A percentile compares a stretch with the other conserved stretches of the same genome.
Evolutionary conservation across 495 filamentous ascomycete genomes (phyloP).

Genomic region (Saxophila tyrrhenica): DNA sequence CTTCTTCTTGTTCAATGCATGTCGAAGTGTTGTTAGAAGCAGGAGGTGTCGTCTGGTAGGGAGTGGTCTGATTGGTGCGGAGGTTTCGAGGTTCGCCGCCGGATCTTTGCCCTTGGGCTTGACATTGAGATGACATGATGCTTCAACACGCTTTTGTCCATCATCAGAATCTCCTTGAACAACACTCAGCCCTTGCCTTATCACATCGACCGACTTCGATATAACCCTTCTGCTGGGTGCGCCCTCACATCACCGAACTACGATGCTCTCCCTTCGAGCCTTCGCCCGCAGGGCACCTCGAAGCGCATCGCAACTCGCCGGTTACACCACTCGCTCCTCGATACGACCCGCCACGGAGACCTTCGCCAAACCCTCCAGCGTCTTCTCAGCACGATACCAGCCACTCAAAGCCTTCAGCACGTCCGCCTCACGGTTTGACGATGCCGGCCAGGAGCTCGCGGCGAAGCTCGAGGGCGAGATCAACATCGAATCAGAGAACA

Average conservation of each 20-base stretch:
- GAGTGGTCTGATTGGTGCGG: no score
- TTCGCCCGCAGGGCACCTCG: neutral
- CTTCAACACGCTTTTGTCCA: neutral
- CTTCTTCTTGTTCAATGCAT: no score
- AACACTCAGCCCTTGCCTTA: neutral
- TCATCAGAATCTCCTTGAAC: neutral
- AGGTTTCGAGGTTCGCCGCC: no score
- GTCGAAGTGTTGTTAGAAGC: no score
- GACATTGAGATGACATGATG: neutral
- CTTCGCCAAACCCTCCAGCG: neutral
- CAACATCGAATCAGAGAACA: conserved; percentile 49
- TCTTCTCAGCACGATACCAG: neutral
- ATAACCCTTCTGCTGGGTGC: no score
- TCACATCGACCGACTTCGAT: neutral
- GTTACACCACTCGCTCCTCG: neutral
- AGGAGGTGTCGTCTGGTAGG: no score
- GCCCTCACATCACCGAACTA: no score
- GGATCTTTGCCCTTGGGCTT: no score
- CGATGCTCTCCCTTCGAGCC: neutral
- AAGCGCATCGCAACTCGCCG: neutral
- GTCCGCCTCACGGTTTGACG: conserved; percentile 30
- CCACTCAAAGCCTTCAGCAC: conserved; percentile 11
- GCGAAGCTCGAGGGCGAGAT: conserved; percentile 71
- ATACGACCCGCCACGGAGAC: neutral
- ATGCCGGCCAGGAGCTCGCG: conserved; percentile 52